A percentile compares a stretch with the other conserved stretches of the same genome.
These are phyloP conservation scores for Apiospora koreana DNA, from an alignment of 2,329 filamentous ascomycete genomes.

Conservation along the genomic window DNA sequence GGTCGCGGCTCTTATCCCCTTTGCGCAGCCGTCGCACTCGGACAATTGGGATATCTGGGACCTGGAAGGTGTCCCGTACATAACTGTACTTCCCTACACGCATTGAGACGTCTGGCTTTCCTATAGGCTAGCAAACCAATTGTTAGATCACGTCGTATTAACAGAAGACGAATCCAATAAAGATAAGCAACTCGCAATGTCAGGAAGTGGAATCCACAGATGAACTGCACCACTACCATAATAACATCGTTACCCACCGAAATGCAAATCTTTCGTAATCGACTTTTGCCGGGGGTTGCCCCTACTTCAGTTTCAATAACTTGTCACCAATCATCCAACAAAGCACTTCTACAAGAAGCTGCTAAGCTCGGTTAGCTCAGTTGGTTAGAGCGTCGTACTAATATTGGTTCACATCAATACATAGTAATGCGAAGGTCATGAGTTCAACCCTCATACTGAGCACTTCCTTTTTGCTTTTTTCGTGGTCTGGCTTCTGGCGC, in stretches of 20 bases:
- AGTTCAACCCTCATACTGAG: slow-evolving; percentile 13
- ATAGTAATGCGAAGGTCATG: slow-evolving; percentile 11
- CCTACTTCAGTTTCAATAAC: neutral
- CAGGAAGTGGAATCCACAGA: no score
- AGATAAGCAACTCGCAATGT: no score
- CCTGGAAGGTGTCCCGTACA: neutral
- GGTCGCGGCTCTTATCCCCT: neutral
- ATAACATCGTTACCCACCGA: slow-evolving; percentile 1
- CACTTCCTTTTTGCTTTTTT: neutral
- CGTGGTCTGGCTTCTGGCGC: no score
- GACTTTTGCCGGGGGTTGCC: no score
- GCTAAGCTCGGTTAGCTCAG: slow-evolving; percentile 12
- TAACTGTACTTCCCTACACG: neutral
- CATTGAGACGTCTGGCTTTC: neutral
- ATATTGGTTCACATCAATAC: neutral
- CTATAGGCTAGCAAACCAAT: neutral
- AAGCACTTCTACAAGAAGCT: no score
- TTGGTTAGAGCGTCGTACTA: slow-evolving; percentile 13
- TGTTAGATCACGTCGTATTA: no score
- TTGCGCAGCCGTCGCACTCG: neutral
- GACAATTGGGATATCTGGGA: slow-evolving; percentile 6
- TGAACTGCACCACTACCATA: no score
- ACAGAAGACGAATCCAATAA: no score
- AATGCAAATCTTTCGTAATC: neutral
- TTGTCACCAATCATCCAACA: neutral